phyloP scores from a whole-genome alignment of 1,284 basidiomycete genomes.

The Veloporphyrellus conicus region DNA sequence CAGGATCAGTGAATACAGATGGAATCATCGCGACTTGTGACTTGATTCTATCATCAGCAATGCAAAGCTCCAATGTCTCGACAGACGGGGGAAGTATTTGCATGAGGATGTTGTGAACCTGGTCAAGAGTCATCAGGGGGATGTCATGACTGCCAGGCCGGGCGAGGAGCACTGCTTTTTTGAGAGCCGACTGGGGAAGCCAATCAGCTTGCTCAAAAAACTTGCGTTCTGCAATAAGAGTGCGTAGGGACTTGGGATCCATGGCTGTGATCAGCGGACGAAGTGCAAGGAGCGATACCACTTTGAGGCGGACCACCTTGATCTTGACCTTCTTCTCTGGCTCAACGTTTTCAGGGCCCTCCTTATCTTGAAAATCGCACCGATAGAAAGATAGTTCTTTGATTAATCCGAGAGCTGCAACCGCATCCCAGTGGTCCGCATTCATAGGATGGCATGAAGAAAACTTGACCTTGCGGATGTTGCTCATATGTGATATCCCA shows the following conservation, averaged over 20 bases:
- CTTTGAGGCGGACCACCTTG: constrained; percentile 5
- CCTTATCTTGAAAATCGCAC: constrained; percentile 12
- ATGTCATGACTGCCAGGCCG: too few species aligned
- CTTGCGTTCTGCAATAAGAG: not conserved
- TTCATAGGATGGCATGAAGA: not conserved
- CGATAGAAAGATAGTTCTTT: constrained; percentile 7
- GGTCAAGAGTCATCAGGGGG: too few species aligned
- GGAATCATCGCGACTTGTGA: not conserved
- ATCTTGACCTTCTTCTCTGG: not conserved
- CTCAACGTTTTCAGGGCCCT: not conserved
- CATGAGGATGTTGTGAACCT: not conserved
- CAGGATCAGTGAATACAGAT: not conserved
- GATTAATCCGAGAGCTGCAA: not conserved
- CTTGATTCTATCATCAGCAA: not conserved
- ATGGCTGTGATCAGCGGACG: not conserved
- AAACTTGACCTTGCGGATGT: constrained; percentile 18
- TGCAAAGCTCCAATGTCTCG: not conserved
- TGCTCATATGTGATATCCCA: constrained; percentile 19
- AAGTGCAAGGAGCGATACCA: not conserved
- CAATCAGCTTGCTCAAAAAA: not conserved
- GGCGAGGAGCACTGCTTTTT: too few species aligned
- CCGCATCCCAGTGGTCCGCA: constrained; percentile 10
- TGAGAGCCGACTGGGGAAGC: not conserved
- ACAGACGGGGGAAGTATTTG: constrained; percentile 3
- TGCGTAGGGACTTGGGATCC: constrained; percentile 2